Evolutionary conservation across 2,329 filamentous ascomycete genomes (phyloP), one percentile per base, ranked within the genome.

Genomic region (Waltergamsia citrina): DNA sequence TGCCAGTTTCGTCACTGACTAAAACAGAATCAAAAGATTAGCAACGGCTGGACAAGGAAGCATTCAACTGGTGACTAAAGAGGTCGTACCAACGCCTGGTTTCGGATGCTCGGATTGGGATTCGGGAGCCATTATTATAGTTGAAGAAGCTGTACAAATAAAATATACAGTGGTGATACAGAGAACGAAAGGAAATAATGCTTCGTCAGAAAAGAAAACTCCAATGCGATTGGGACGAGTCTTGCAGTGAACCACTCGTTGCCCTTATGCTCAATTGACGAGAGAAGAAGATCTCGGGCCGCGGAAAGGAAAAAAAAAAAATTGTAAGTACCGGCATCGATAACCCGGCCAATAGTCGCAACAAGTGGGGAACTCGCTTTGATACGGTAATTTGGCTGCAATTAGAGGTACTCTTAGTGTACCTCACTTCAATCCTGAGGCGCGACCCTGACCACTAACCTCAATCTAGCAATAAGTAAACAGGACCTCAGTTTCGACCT

Each of bases 1-100:
- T 34, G 36, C 52, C 49, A 37, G 48, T 43, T 35, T 41, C 36
- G 38, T 40, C 40, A 39, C 44, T 38, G 34, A 38, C 46, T 48
- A 18, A 11, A 16, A 3, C 3, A 16, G 10, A n/a, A 14, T 15
- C 10, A 14, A 9, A 16, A 8, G 19, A 27, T 35, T 15, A 35
- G 27, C n/a, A 30, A 7, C 6, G 14, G 16, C 6, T 28, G 8
- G 26, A 16, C 11, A 4, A 17, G 26, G 11, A 28, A 28, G 16
- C 11, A 4, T 30, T 6, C 16, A 30, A 19, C 6, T 30, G 5
- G 15, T 14, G 27, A 10, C 16, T n/a, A 29, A 30, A 17, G 21
- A 25, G 25, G 24, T 27, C 18, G 18, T 36, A 32, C 35, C 35
- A 18, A 31, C 24, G 19, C 19, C 31, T 17, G 35, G 14, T 14